Evolutionary conservation across 495 filamentous ascomycete species (phyloP).

Genomic region (Aspergillus cristatus): DNA sequence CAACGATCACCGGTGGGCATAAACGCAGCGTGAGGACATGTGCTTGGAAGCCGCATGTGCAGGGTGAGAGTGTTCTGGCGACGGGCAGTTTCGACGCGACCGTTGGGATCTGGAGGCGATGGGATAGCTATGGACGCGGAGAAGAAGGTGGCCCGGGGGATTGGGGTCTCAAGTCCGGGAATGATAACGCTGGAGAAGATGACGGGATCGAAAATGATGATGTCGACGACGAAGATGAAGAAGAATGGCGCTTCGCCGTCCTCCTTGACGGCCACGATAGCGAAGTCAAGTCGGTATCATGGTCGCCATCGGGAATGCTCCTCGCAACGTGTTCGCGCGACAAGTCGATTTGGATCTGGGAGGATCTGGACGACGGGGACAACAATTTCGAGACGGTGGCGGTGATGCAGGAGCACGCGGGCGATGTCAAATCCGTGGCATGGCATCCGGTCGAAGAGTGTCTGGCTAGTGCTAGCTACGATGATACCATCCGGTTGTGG

Average conservation of each 20-base stretch:
- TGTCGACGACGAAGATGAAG: conserved; percentile 46
- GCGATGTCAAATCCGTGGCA: conserved; percentile 85
- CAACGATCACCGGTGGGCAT: conserved; percentile 76
- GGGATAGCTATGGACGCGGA: conserved; percentile 37
- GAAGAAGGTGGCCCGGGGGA: conserved; percentile 19
- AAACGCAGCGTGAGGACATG: conserved; percentile 71
- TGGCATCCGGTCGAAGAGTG: conserved; percentile 83
- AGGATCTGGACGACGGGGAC: conserved; percentile 72
- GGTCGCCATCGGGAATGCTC: conserved; percentile 67
- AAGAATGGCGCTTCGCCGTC: conserved; percentile 81
- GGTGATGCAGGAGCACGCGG: conserved; percentile 86
- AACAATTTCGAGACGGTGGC: conserved; percentile 96
- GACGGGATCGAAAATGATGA: conserved; percentile 2
- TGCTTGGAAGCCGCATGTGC: conserved; percentile 72
- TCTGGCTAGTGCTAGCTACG: conserved; percentile 80
- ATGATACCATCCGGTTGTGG: conserved; percentile 84
- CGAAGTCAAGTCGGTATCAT: conserved; percentile 82
- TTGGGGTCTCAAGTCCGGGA: neutral
- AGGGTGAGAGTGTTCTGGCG: conserved; percentile 64
- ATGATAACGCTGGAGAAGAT: conserved; percentile 13
- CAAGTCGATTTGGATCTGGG: conserved; percentile 98
- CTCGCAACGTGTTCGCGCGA: conserved; percentile 87
- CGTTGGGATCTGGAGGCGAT: conserved; percentile 76
- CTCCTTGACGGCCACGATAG: conserved; percentile 89
- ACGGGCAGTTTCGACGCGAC: conserved; percentile 88